These are phyloP conservation scores for Ceratocystiopsis sp. DNA, from an alignment of 2,329 filamentous ascomycete genomes.

Conservation along the genomic window DNA sequence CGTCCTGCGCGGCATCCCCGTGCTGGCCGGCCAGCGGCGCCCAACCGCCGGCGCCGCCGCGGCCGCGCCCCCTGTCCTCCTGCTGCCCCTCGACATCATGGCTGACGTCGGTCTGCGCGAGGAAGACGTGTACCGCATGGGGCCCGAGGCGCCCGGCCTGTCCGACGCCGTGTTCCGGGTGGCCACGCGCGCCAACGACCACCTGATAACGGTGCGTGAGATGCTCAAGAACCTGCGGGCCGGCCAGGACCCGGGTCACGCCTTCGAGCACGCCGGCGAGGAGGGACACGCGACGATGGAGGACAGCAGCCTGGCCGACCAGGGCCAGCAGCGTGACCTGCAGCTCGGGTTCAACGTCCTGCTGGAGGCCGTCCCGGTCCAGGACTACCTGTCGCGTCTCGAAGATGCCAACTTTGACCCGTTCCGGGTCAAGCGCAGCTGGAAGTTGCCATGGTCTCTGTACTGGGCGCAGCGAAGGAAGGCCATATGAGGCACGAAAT, in stretches of 20 bases:
- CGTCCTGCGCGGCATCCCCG: slow-evolving; percentile 68
- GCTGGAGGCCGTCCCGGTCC: slow-evolving; percentile 61
- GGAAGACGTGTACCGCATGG: slow-evolving; percentile 74
- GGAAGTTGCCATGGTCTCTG: slow-evolving; percentile 72
- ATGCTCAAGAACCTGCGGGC: slow-evolving; percentile 70
- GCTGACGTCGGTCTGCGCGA: slow-evolving; percentile 64
- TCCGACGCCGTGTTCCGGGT: slow-evolving; percentile 84
- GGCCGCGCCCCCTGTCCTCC: slow-evolving; percentile 35
- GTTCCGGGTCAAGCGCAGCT: slow-evolving; percentile 50
- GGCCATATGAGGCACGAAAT: slow-evolving; percentile 21
- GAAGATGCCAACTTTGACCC: slow-evolving; percentile 72
- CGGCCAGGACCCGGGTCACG: slow-evolving; percentile 62
- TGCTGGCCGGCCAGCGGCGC: slow-evolving; percentile 48
- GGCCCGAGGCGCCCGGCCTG: slow-evolving; percentile 61
- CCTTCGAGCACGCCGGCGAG: slow-evolving; percentile 75
- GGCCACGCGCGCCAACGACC: slow-evolving; percentile 86
- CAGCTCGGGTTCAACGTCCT: slow-evolving; percentile 57
- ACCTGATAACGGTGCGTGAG: slow-evolving; percentile 81
- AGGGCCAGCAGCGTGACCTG: slow-evolving; percentile 26
- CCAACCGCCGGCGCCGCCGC: slow-evolving; percentile 15
- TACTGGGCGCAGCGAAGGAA: slow-evolving; percentile 35
- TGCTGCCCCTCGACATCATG: slow-evolving; percentile 82
- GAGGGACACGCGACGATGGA: slow-evolving; percentile 41
- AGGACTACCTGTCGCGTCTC: slow-evolving; percentile 60
- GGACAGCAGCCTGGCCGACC: slow-evolving; percentile 2